These are phyloP conservation scores for Neolentinus lepideus DNA, from an alignment of 1,284 basidiomycete species.

Conservation along the genomic window DNA sequence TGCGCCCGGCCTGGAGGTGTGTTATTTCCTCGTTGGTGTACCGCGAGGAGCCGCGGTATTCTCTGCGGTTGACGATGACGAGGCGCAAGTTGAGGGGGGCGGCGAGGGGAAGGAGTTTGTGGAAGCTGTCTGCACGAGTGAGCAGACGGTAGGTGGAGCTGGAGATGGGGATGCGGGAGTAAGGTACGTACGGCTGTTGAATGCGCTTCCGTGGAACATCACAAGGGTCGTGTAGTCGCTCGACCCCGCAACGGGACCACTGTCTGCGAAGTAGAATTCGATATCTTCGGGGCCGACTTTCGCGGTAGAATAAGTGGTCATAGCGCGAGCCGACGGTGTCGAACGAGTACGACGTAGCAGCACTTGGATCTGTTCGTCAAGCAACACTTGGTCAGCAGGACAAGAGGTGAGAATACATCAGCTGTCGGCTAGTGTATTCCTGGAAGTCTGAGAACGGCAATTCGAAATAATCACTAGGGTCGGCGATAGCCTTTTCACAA, in stretches of 20 bases:
- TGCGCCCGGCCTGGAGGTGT: not conserved
- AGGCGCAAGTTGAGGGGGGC: not conserved
- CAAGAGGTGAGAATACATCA: not conserved
- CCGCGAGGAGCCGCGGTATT: not conserved
- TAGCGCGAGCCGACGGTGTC: not conserved
- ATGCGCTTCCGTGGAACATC: not conserved
- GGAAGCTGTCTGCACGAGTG: not conserved
- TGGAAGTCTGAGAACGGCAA: not conserved
- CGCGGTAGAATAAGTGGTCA: not conserved
- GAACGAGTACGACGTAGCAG: not conserved
- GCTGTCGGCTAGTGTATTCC: not conserved
- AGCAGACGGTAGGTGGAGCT: not conserved
- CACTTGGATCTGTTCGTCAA: not conserved
- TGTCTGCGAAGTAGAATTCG: not conserved
- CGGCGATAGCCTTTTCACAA: too few relatives aligned
- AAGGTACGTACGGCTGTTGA: not conserved
- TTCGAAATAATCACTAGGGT: too few relatives aligned
- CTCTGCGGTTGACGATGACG: constrained; percentile 1
- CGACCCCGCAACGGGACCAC: not conserved
- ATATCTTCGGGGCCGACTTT: not conserved
- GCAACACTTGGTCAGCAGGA: not conserved
- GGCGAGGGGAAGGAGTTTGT: constrained; percentile 2
- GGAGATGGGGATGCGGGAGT: not conserved
- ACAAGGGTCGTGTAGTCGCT: not conserved
- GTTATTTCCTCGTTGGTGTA: not conserved